Evolutionary conservation across 495 filamentous ascomycete species (phyloP).

Genomic region (Penicillium steckii): DNA sequence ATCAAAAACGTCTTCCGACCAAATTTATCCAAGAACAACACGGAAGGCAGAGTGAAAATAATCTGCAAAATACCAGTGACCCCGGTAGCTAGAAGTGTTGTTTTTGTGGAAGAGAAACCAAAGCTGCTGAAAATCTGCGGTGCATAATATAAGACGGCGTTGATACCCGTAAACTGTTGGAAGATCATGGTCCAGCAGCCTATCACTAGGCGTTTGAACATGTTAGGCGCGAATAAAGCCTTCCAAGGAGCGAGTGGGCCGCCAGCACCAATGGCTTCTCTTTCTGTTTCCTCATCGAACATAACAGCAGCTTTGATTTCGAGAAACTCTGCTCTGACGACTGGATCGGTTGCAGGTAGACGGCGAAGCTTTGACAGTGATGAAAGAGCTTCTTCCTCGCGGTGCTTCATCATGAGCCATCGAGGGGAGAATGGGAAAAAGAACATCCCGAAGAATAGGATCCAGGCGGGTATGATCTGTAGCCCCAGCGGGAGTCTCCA

Average conservation of each 20-base stretch:
- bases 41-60: slow-evolving; percentile 63
- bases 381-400: slow-evolving; percentile 69
- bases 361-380: slow-evolving; percentile 68
- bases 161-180: slow-evolving; percentile 65
- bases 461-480: slow-evolving; percentile 56
- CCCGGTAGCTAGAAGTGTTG: slow-evolving; percentile 61
- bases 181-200: slow-evolving; percentile 40
- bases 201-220: slow-evolving; percentile 57
- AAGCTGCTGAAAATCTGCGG: slow-evolving; percentile 30
- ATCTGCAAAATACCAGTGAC: slow-evolving; percentile 73
- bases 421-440: slow-evolving; percentile 75
- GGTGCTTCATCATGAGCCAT: slow-evolving; percentile 74
- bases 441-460: slow-evolving; percentile 70
- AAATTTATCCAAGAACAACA: slow-evolving; percentile 69
- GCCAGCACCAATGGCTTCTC: slow-evolving; percentile 50
- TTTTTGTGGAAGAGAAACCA: slow-evolving; percentile 23
- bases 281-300: slow-evolving; percentile 59
- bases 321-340: slow-evolving; percentile 65
- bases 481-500: slow-evolving; percentile 47
- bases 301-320: slow-evolving; percentile 58
- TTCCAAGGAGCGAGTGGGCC: slow-evolving; percentile 58
- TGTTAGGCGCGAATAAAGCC: slow-evolving; percentile 48
- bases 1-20: slow-evolving; percentile 70
- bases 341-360: slow-evolving; percentile 55
- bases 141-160: slow-evolving; percentile 64